These are phyloP conservation scores for Ustilago nuda DNA, from an alignment of 1,284 basidiomycete species.

Conservation along the genomic window DNA sequence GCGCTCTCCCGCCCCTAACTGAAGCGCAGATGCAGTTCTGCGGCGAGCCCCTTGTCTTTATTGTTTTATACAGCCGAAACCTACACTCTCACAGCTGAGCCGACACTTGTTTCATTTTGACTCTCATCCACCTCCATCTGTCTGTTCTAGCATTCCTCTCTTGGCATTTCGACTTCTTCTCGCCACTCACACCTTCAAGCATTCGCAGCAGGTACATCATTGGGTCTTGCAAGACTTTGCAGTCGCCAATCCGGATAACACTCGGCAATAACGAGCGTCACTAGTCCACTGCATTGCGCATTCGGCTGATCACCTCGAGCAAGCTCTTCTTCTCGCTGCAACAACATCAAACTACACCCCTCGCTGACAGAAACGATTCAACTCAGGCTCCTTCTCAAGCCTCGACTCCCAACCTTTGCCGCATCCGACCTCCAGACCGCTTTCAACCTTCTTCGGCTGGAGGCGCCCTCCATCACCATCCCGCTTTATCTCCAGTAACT, in stretches of 20 bases:
- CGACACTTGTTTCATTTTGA: no score
- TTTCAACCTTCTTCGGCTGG: background rate
- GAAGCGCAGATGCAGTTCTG: no score
- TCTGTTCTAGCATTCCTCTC: background rate
- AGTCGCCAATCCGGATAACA: no score
- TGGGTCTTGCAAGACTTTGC: no score
- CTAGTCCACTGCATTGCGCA: background rate
- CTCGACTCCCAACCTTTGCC: background rate
- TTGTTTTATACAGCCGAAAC: slow-evolving; percentile 14
- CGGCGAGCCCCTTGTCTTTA: no score
- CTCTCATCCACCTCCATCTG: background rate
- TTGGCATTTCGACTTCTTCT: background rate
- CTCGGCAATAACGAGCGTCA: background rate
- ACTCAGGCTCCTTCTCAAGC: background rate
- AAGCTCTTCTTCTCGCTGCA: background rate
- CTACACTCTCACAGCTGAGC: slow-evolving; percentile 9
- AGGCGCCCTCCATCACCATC: no score
- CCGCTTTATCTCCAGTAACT: background rate
- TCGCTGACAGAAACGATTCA: background rate
- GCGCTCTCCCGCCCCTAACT: no score
- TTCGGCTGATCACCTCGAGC: background rate
- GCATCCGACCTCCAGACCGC: no score
- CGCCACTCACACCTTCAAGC: no score
- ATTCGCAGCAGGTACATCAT: no score
- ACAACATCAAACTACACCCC: no score